Base-by-base conservation (phyloP, 2,329 filamentous ascomycete genomes). In the Paracamarosporium sp. region DNA sequence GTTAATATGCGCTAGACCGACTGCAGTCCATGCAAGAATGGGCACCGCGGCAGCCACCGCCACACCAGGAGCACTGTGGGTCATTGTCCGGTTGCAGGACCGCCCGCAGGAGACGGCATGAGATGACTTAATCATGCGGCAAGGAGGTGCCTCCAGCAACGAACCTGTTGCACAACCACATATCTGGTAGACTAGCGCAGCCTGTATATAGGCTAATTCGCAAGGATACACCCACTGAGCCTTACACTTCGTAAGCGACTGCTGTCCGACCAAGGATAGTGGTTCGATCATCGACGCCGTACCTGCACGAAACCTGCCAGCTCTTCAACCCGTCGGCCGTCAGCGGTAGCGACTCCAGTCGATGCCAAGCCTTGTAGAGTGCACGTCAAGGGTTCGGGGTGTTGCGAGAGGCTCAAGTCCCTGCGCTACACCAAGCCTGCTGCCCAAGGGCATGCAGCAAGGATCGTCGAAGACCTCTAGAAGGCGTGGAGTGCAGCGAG, bases 181-280 rank as follows among this genome's bases (percentile, higher is more conserved):
- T n/a, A 38, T 41, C 43, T n/a, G 52, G 56, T 57, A 46, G 55
- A 60, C 64, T 54, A 64, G 59, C 60, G 45, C 59, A 62, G 64
- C 44, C 56, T 54, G 53, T 40, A 73, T 57, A 68, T 66, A 69
- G 72, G 66, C 70, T 72, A 73, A 73, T 70, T 50, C 60, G 60
- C 44, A 46, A 43, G 41, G 57, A 50, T 53, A 59, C 55, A 53
- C 51, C 55, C 51, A 61, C 62, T 50, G 48, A 51, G 58, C 55
- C 56, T 61, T 60, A 62, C 45, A 55, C 50, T 50, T 47, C 50
- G 43, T 57, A 27, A 36, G 50, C 54, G 62, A 66, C 53, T 41
- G 48, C 60, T 65, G 61, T 58, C 48, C 59, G 55, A 51, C 45
- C 60, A 63, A 60, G 60, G 57, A 36, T 56, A 38, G 60, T 62